Percentiles rank a stretch among this genome's conserved stretches.
Conservation (phyloP, 2,329 filamentous ascomycete genomes). For the Fusarium nygamai region DNA sequence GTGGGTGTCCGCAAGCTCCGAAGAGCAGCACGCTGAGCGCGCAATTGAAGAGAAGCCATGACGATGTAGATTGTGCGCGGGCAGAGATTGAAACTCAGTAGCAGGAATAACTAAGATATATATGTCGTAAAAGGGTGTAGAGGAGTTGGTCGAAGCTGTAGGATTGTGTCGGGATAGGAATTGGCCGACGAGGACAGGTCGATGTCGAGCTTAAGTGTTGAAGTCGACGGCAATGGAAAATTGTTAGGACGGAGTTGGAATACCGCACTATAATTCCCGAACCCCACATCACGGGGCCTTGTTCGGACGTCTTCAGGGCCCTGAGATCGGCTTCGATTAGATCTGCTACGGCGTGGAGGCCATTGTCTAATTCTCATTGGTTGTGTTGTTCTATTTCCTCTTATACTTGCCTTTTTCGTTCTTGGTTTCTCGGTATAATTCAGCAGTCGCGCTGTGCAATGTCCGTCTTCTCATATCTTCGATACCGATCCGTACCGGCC, state of each 20-base stretch:
- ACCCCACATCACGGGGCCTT: constrained; percentile 29
- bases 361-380: neutral
- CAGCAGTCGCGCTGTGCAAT: neutral
- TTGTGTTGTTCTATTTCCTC: neutral
- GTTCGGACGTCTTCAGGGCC: constrained; percentile 5
- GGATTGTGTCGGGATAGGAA: constrained; percentile 1
- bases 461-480: neutral
- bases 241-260: constrained; percentile 43
- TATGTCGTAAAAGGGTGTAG: neutral
- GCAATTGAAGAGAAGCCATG: constrained; percentile 49
- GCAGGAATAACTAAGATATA: neutral
- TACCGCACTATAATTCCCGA: constrained; percentile 37
- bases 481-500: neutral
- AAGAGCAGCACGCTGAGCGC: constrained; percentile 46
- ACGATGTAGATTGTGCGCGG: neutral
- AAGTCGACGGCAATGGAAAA: constrained; percentile 41
- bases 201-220: constrained; percentile 34
- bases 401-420: neutral
- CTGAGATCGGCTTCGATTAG: constrained; percentile 13
- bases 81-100: constrained; percentile 20
- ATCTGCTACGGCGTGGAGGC: neutral
- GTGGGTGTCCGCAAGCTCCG: constrained; percentile 42
- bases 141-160: neutral
- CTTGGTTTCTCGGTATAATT: neutral
- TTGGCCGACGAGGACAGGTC: constrained; percentile 8